Evolutionary conservation across 768 basidiomycete genomes (phyloP), one percentile per base, ranked within the genome.

Genomic region (Pulveroboletus sp.): DNA sequence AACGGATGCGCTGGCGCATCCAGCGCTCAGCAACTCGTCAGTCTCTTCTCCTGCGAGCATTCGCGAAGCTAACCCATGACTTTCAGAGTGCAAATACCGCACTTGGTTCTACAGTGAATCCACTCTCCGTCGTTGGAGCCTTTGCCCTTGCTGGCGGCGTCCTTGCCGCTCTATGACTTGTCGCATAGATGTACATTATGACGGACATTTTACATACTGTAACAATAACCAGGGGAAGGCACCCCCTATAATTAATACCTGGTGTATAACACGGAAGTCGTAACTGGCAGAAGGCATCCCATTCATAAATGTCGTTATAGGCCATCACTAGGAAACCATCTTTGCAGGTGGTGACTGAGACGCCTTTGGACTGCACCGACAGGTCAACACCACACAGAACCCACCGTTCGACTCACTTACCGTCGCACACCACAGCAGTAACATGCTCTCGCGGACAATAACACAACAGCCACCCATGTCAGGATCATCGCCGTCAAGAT

Each of bases 391-490:
- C 37, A 20, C 10, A 39, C 21, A 35, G 17, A 20, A 5, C 9
- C 11, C 20, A 21, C 12, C 12, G 8, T 3, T 7, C 14, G 0
- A 31, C 23, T 19, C 27, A 58, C 65, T 29, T 25, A 73, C 76
- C 60, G 71, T 50, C 75, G 64, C n/a, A 84, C 76, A 6, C 85
- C 85, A 64, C 82, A 83, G 51, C 85, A 87, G 47, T 79, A 76
- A 58, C 85, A 89, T 14, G 77, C 79, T 25, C 82, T 73, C 16
- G 80, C 79, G 33, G 81, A 80, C 40, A 88, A 69, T n/a, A 79
- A 58, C 25, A 86, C 60, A 31, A 87, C 76, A 0, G 79, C 78
- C 3, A 77, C 37, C 84, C 86, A 89, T 2, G 78, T 75, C 53
- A 80, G 62, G 10, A 79, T 53, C 44, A 79, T 66, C 14, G 78